A percentile compares a stretch with the other conserved stretches of the same genome.
phyloP scores from a whole-genome alignment of 805 yeast genomes.

The Saccharomycopsis synnaedendra region DNA sequence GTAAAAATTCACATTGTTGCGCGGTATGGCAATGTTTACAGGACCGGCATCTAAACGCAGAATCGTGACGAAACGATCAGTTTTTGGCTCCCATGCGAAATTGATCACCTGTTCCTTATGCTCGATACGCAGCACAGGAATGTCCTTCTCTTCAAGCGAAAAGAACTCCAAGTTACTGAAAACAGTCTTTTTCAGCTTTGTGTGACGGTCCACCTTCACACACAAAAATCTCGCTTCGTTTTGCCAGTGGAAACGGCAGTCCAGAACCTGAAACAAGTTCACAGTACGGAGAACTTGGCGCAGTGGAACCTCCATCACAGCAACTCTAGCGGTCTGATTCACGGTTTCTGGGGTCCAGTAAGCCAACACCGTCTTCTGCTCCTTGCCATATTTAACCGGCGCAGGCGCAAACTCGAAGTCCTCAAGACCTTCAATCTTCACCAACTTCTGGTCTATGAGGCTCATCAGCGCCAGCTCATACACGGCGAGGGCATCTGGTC shows the following conservation, averaged over 20 bases:
- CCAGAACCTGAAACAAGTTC: conserved; percentile 88
- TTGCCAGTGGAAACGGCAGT: conserved; percentile 91
- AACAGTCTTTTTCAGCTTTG: conserved; percentile 85
- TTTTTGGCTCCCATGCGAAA: conserved; percentile 93
- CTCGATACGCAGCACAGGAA: conserved; percentile 92
- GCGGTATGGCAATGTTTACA: conserved; percentile 48
- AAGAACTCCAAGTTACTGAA: conserved; percentile 90
- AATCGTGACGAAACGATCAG: conserved; percentile 76
- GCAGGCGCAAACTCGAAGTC: conserved; percentile 96
- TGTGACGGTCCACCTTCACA: conserved; percentile 93
- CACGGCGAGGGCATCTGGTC: conserved; percentile 84
- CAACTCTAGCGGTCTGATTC: conserved; percentile 92
- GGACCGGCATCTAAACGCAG: conserved; percentile 46
- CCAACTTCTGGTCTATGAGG: conserved; percentile 73
- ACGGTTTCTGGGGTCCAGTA: conserved; percentile 95
- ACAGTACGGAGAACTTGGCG: conserved; percentile 79
- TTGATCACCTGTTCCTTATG: conserved; percentile 78
- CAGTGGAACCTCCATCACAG: conserved; percentile 78
- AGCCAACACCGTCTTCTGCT: conserved; percentile 48
- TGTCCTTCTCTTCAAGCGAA: conserved; percentile 74
- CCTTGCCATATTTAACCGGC: conserved; percentile 53
- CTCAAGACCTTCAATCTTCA: conserved; percentile 72
- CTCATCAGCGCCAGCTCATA: conserved; percentile 74
- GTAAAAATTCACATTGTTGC: conserved; percentile 65
- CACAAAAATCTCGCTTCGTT: conserved; percentile 72